Percentiles rank a stretch among this genome's conserved stretches.
These are phyloP conservation scores for Aschersonia sp. DNA, from an alignment of 2,329 filamentous ascomycete genomes.

Conservation along the genomic window DNA sequence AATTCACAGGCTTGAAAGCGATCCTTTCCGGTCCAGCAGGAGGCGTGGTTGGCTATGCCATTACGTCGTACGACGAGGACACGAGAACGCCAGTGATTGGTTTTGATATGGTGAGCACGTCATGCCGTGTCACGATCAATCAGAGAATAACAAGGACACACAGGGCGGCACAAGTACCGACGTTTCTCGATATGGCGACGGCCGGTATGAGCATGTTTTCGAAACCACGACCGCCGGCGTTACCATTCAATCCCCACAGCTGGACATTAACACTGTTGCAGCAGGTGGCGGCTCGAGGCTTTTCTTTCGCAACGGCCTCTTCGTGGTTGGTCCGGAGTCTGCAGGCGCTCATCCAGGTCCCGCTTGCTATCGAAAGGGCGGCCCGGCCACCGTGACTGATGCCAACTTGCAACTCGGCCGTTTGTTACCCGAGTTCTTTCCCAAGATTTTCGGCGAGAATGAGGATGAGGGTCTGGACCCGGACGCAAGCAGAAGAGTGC, in stretches of 20 bases:
- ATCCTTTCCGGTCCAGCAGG: conserved; percentile 65
- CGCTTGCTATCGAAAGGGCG: conserved; percentile 59
- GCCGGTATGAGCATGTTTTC: conserved; percentile 34
- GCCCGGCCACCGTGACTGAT: conserved; percentile 57
- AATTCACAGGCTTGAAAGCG: conserved; percentile 53
- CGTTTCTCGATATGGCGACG: conserved; percentile 47
- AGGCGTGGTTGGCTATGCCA: conserved; percentile 61
- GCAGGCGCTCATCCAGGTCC: conserved; percentile 58
- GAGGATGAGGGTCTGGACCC: conserved; percentile 19
- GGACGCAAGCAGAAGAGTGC: conserved; percentile 23
- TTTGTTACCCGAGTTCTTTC: conserved; percentile 47
- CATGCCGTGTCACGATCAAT: background rate
- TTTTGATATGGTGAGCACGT: conserved; percentile 41
- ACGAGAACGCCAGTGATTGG: conserved; percentile 59
- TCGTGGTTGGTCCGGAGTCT: conserved; percentile 59
- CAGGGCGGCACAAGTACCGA: conserved; percentile 55
- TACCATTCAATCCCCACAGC: conserved; percentile 62
- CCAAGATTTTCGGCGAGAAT: conserved; percentile 35
- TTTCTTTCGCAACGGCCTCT: conserved; percentile 57
- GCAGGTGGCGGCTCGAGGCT: conserved; percentile 59
- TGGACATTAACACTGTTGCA: conserved; percentile 72
- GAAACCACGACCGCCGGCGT: conserved; percentile 68
- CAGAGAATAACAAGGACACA: background rate
- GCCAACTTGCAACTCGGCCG: conserved; percentile 56
- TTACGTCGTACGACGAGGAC: conserved; percentile 54